Percentiles rank a stretch among this genome's conserved stretches.
phyloP scores from a whole-genome alignment of 352 stramenopile genomes.

The Stramenopiles sp. region DNA sequence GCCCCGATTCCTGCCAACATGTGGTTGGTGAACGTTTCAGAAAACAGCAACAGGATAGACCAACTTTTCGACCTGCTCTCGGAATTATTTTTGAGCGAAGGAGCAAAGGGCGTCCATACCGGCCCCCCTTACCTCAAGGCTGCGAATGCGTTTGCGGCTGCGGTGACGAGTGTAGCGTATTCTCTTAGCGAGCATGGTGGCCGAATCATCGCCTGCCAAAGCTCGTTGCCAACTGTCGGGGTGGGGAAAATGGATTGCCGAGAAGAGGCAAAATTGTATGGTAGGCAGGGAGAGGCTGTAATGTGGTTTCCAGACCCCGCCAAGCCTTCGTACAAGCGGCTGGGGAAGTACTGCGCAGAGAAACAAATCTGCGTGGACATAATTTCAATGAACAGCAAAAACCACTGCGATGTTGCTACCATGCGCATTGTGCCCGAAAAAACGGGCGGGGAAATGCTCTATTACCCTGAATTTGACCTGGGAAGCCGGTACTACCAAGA shows the following conservation, averaged over 20 bases:
- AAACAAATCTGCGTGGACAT: background rate
- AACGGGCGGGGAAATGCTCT: background rate
- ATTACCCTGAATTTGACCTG: background rate
- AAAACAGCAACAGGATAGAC: background rate
- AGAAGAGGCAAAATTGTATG: background rate
- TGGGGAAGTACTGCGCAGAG: background rate
- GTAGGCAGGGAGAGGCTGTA: background rate
- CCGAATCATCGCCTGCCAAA: background rate
- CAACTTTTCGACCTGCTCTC: background rate
- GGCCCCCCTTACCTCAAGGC: background rate
- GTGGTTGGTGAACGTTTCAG: background rate
- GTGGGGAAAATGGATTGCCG: background rate
- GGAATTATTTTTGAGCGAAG: background rate
- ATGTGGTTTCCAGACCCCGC: background rate
- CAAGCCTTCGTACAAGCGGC: background rate
- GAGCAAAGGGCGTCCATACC: background rate
- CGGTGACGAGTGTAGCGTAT: background rate
- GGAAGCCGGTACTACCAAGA: background rate
- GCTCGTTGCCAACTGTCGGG: background rate
- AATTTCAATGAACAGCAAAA: background rate
- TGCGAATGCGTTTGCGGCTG: background rate
- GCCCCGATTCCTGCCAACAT: background rate
- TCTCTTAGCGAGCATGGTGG: background rate
- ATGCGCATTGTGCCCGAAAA: background rate
- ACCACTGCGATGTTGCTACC: background rate